Percentiles rank a stretch among this genome's conserved stretches.
These are phyloP conservation scores for Ascochyta rabiei DNA, from an alignment of 2,329 filamentous ascomycete species.

Conservation along the genomic window DNA sequence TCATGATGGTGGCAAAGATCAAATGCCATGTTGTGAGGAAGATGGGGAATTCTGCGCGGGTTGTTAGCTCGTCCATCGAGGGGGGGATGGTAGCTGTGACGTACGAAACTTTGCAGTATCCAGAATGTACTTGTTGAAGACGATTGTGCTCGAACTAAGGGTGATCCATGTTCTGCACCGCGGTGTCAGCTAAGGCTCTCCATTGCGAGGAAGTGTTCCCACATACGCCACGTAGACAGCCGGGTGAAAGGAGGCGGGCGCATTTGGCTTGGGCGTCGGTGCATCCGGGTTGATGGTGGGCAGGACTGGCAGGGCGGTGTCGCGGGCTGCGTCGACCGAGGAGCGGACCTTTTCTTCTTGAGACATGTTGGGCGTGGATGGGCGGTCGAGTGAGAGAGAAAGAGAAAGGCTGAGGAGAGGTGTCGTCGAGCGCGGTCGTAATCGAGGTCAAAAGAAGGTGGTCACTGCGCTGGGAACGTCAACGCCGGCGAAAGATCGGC, in stretches of 20 bases:
- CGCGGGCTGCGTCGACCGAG: slow-evolving; percentile 76
- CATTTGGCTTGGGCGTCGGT: slow-evolving; percentile 71
- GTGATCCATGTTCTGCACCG: slow-evolving; percentile 80
- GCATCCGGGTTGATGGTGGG: slow-evolving; percentile 79
- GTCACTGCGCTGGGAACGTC: slow-evolving; percentile 24
- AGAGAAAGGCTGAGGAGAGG: slow-evolving; percentile 30
- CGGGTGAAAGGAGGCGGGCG: slow-evolving; percentile 70
- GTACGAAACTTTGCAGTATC: slow-evolving; percentile 83
- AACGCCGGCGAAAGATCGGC: slow-evolving; percentile 22
- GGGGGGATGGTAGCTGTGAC: slow-evolving; percentile 37
- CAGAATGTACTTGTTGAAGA: slow-evolving; percentile 99
- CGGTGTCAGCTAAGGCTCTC: slow-evolving; percentile 26
- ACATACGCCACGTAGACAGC: slow-evolving; percentile 79
- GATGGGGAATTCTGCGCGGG: slow-evolving; percentile 55
- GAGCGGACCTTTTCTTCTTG: slow-evolving; percentile 77
- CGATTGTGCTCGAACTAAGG: slow-evolving; percentile 90
- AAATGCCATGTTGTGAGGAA: slow-evolving; percentile 92
- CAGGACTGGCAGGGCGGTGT: slow-evolving; percentile 66
- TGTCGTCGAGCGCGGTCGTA: slow-evolving; percentile 16
- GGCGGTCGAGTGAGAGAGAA: slow-evolving; percentile 19
- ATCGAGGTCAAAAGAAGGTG: slow-evolving; percentile 27
- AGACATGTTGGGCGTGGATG: slow-evolving; percentile 57
- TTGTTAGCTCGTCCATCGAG: slow-evolving; percentile 34
- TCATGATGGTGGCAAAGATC: slow-evolving; percentile 90
- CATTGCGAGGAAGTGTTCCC: slow-evolving; percentile 48